Percentiles rank a stretch among this genome's conserved stretches.
Conservation (phyloP, 2,329 filamentous ascomycete species). For the Curvularia lunata region DNA sequence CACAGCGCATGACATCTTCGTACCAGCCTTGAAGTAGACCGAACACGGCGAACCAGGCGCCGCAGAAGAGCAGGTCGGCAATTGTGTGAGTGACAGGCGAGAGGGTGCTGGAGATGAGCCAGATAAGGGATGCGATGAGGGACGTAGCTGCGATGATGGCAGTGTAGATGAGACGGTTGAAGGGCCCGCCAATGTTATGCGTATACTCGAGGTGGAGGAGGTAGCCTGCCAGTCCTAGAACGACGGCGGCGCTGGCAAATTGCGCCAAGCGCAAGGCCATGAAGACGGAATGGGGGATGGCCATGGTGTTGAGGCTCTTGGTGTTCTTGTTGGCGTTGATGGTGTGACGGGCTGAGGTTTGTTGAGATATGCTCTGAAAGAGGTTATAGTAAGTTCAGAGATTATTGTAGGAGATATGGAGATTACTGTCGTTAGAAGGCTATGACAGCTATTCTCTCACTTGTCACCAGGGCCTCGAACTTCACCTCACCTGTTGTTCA, state of each 20-base stretch:
- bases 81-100: constrained; percentile 71
- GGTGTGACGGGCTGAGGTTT: background rate
- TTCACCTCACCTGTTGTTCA: background rate
- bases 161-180: constrained; percentile 75
- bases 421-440: background rate
- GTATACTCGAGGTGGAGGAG: constrained; percentile 33
- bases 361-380: background rate
- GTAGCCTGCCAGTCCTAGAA: constrained; percentile 30
- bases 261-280: constrained; percentile 65
- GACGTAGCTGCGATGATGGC: constrained; percentile 72
- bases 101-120: constrained; percentile 54
- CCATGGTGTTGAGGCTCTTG: constrained; percentile 15
- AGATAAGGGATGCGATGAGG: constrained; percentile 36
- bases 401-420: background rate
- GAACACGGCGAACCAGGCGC: constrained; percentile 65
- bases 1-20: constrained; percentile 26
- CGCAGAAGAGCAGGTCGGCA: constrained; percentile 70
- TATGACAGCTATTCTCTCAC: background rate
- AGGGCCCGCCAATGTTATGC: constrained; percentile 59
- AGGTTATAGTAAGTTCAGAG: background rate
- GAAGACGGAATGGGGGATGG: constrained; percentile 56
- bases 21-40: constrained; percentile 50
- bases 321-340: background rate
- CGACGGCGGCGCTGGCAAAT: constrained; percentile 70
- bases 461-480: background rate